Base-by-base conservation (phyloP, 164 flowering plant genomes). In the Berberis vulgaris region DNA sequence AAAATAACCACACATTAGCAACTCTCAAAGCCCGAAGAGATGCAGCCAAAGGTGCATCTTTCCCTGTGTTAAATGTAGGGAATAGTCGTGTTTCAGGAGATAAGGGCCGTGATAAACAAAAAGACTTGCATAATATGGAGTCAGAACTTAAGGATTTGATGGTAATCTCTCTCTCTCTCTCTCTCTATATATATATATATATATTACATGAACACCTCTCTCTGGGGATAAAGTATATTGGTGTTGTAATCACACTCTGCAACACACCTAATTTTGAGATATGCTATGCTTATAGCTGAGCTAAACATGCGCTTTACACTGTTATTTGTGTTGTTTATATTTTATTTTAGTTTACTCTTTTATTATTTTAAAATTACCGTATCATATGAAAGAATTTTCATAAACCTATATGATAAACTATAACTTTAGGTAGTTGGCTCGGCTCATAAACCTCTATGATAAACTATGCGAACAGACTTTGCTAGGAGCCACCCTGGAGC, bases 41-140 rank as follows among this genome's bases (percentile, higher is more conserved):
- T 78, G 83, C 84, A 47, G 75, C 83, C 11, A 86, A 81, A 72
- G 84, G 86, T 62, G 78, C 77, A 53, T 71, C 72, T 58, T 84
- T 85, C 61, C 93, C 91, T 63, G 70, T 86, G 53, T 73, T 86
- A 57, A 87, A 76, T 71, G n/a, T 79, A 45, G 84, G 83, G 7
- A 81, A 62, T 73, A 87, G 77, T 68, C 84, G 67, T 63, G 72
- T 62, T 57, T 63, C 77, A 68, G 77, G 73, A 64, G 96, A 89
- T 54, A 86, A 72, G 74, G 63, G 70, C 50, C 82, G 74, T 66
- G 91, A 91, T 69, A 91, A 79, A 67, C 84, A 83, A 59, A 86
- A 81, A 63, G 87, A 89, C 71, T 54, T 86, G 74, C 89, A 82
- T 62, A 96, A 84, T 46, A 77, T 89, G 89, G 97, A 89, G 73